phyloP scores from a whole-genome alignment of 176 grass and related monocot species.

The Zea mays region Zm-B73-REFERENCE-NAM-5.0 NC_050103.1:107958501-107959000 shows the following conservation, averaged over 20 bases:
- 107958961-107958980: slow-evolving; percentile 54
- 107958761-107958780: slow-evolving; percentile 8
- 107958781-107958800: neutral
- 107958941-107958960: slow-evolving; percentile 58
- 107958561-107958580: neutral
- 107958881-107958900: slow-evolving; percentile 87
- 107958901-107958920: slow-evolving; percentile 63
- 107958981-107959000: slow-evolving; percentile 84
- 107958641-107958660: neutral
- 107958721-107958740: slow-evolving; percentile 8
- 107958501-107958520: neutral
- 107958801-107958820: slow-evolving; percentile 17
- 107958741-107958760: neutral
- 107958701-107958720: slow-evolving; percentile 9
- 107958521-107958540: neutral
- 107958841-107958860: slow-evolving; percentile 27
- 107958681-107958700: neutral
- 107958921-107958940: slow-evolving; percentile 73
- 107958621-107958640: neutral
- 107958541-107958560: neutral
- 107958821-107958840: slow-evolving; percentile 41
- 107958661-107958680: slow-evolving; percentile 2
- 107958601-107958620: slow-evolving; percentile 6
- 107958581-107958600: neutral
- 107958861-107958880: slow-evolving; percentile 75